Evolutionary conservation across 495 filamentous ascomycete species (phyloP), one percentile per base, ranked within the genome.

Genomic region (Penicillium cinerascens): DNA sequence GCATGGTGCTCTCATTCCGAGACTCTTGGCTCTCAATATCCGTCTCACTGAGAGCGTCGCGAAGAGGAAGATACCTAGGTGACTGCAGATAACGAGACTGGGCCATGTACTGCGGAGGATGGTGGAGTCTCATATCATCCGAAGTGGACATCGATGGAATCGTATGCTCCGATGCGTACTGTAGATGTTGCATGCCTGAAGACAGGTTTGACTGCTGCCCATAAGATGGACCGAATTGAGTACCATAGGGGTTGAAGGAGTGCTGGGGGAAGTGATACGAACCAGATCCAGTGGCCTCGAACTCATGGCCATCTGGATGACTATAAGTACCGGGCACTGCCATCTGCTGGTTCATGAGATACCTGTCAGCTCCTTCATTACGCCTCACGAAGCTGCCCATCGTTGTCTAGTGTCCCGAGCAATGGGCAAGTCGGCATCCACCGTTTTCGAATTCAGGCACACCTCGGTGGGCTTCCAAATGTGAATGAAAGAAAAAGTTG

Each of bases 21-120:
- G 73, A 77, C 20, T 74, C 70, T 52, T 78, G 75, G 41, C 61
- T 69, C 60, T 78, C 75, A 26, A 76, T 72, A 22, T 75, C 75
- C 15, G 59, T 60, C 10, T 72, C 71, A 33, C 55, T 45, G 29
- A 70, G 56, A 13, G 66, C 58, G 44, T 74, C 69, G 3, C 66
- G 67, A 22, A 68, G 56, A 13, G 71, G 68, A 13, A 71, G 47
- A 52, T 73, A 72, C 18, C 71, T 60, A 17, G 68, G 58, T 0
- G 65, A 64, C 21, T 72, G 65, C 11, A 71, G 47, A 49, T 71
- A 77, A 6, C 72, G 66, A 11, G 68, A 42, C 10, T 69, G 66
- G 13, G 69, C 40, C 39, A 75, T 62, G 42, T 68, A 74, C 26
- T 73, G 68, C 21, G 63, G 42, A 6, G 64, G 63, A 50, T 73